Evolutionary conservation across 208 protist genomes (phyloP).

Genomic region (Trypanosomatidae sp.): DNA sequence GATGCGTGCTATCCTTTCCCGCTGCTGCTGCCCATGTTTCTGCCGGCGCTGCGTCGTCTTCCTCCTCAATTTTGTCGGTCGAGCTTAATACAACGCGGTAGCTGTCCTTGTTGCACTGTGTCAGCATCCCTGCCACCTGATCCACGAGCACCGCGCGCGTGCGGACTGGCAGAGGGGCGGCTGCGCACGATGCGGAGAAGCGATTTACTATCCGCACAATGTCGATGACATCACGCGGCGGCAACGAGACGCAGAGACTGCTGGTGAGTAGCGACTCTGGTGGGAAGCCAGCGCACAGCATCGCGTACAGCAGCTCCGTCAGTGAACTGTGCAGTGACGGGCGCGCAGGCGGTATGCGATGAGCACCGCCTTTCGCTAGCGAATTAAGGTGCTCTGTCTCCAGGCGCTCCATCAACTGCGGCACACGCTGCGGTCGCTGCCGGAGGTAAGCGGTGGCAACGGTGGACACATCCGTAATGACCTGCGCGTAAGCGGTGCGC

Average conservation of each 20-base stretch:
- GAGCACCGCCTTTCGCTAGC: background rate
- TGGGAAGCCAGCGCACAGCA: conserved; percentile 61
- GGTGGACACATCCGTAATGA: conserved; percentile 31
- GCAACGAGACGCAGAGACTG: conserved; percentile 52
- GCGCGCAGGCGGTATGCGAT: conserved; percentile 12
- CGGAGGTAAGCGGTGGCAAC: conserved; percentile 16
- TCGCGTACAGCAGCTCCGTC: conserved; percentile 42
- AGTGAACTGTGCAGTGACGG: conserved; percentile 31
- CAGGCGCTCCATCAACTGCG: conserved; percentile 7
- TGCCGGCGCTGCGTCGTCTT: background rate
- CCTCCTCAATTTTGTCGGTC: background rate
- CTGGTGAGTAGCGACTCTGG: conserved; percentile 55
- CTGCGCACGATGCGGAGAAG: conserved; percentile 49
- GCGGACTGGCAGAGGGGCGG: conserved; percentile 41
- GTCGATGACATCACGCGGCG: conserved; percentile 48
- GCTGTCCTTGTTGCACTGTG: conserved; percentile 15
- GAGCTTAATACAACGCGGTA: conserved; percentile 13
- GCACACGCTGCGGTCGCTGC: conserved; percentile 4
- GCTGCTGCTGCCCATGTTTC: background rate
- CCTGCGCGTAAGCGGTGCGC: conserved; percentile 26
- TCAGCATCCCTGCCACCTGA: conserved; percentile 10
- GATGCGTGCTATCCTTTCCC: background rate
- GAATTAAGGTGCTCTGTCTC: conserved; percentile 16
- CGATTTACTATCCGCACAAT: conserved; percentile 32
- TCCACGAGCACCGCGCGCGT: conserved; percentile 30